A percentile compares a stretch with the other conserved stretches of the same genome.
These are phyloP conservation scores for Globisporangium megalacanthum DNA, from an alignment of 352 stramenopile genomes.

Conservation along the genomic window DNA sequence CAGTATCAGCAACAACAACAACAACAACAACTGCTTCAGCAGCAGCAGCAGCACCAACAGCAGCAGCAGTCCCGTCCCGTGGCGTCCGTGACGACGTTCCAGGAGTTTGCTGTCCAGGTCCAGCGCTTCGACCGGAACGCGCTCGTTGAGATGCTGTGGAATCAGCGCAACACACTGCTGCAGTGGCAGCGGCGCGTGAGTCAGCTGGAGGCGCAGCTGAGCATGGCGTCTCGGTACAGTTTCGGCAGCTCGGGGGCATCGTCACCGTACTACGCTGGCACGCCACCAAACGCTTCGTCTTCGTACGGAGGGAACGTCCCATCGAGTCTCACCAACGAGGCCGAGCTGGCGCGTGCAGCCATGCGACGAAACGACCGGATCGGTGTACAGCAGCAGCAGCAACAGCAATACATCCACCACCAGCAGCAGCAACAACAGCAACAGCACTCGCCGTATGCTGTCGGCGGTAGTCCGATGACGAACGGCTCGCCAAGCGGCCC, in stretches of 20 bases:
- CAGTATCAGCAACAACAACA: constrained; percentile 27
- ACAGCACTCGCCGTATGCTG: constrained; percentile 17
- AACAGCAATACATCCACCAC: constrained; percentile 1
- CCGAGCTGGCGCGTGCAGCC: constrained; percentile 43
- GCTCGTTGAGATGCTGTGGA: constrained; percentile 74
- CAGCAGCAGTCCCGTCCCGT: constrained; percentile 19
- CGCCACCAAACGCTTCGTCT: constrained; percentile 15
- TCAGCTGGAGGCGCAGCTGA: constrained; percentile 50
- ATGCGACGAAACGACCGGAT: constrained; percentile 29
- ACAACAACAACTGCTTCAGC: constrained; percentile 21
- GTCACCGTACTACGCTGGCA: constrained; percentile 38
- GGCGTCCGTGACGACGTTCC: constrained; percentile 21
- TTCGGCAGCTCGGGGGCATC: constrained; percentile 6
- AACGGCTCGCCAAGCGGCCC: constrained; percentile 3
- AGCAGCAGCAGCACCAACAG: constrained; percentile 24
- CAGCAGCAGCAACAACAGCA: constrained; percentile 20
- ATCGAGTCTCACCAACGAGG: constrained; percentile 29
- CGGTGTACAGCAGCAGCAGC: constrained; percentile 10
- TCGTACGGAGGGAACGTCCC: constrained; percentile 18
- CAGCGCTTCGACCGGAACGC: constrained; percentile 60
- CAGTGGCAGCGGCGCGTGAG: constrained; percentile 52
- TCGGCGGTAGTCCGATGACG: constrained; percentile 12
- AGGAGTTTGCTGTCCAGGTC: constrained; percentile 64
- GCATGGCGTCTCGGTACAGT: constrained; percentile 5
- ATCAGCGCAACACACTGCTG: constrained; percentile 51